These are phyloP conservation scores for Verbena officinalis DNA, from an alignment of 257 asterid genomes.

Conservation along the genomic window DNA sequence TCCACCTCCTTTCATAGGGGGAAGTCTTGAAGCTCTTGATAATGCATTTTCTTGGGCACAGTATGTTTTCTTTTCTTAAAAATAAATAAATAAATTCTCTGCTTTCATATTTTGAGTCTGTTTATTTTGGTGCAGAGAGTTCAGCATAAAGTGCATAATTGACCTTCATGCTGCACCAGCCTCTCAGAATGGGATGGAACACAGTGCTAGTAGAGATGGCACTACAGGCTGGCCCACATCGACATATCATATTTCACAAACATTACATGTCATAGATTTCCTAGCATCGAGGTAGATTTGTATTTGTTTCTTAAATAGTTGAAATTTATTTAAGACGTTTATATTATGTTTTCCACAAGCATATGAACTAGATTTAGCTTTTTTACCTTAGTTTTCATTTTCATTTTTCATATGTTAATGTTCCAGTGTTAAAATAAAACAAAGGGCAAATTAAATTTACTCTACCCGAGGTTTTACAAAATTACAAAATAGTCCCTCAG, in stretches of 20 bases:
- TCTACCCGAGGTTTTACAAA: too few relatives aligned
- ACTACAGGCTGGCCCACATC: constrained; percentile 75
- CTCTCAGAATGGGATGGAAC: constrained; percentile 89
- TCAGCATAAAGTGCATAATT: constrained; percentile 70
- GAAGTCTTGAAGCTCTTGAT: constrained; percentile 76
- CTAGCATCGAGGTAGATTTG: constrained; percentile 67
- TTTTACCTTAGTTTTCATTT: too few relatives aligned
- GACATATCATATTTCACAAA: constrained; percentile 46
- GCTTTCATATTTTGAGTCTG: constrained; percentile 15
- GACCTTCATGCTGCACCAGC: constrained; percentile 93
- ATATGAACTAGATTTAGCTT: too few relatives aligned
- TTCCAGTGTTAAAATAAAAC: too few relatives aligned
- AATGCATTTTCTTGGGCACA: constrained; percentile 89
- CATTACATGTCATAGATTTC: constrained; percentile 64
- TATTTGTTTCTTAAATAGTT: background rate
- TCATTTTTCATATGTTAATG: too few relatives aligned
- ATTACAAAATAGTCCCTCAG: too few relatives aligned
- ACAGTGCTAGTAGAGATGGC: constrained; percentile 88
- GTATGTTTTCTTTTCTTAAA: constrained; percentile 42
- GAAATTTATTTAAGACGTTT: too few relatives aligned
- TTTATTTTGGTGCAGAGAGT: constrained; percentile 48
- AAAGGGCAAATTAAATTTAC: too few relatives aligned
- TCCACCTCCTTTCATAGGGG: constrained; percentile 76
- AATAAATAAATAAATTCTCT: background rate
- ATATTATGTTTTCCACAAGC: too few relatives aligned